Base-by-base conservation (phyloP, 768 basidiomycete genomes). In the Lentinula boryana region DNA sequence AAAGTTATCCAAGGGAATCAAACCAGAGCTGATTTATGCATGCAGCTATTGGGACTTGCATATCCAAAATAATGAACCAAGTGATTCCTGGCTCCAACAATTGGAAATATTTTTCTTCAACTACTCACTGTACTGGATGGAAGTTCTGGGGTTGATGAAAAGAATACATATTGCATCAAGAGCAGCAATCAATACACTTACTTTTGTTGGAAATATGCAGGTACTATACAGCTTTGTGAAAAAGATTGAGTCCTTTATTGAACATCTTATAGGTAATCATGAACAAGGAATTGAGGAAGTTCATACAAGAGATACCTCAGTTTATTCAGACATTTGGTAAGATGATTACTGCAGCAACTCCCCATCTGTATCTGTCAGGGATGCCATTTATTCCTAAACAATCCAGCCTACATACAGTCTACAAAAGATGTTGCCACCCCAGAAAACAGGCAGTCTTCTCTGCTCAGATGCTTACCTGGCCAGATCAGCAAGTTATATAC, bases 341-440 rank as follows among this genome's bases (percentile, higher is more conserved):
- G 43, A 38, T 57, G 36, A 64, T 66, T 54, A 55, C 49, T 35
- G 61, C 55, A 38, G 49, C 35, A 18, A 56, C 62, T 6, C 67
- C 67, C 0, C 69, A 70, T 58, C 35, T 70, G 21, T 69, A 69
- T 55, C 15, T 69, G n/a, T 69, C 68, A 15, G 69, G 62, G 8
- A 46, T 71, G 5, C 63, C 70, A 51, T 67, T 71, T 43, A 23
- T 61, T 15, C 69, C 68, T 18, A 46, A 27, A 21, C 18, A 23
- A 10, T 52, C 52, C 33, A 21, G 35, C 4, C 21, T 64, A 33
- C 75, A 67, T 43, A 9, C 48, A 40, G 36, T 38, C 2, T 38
- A 38, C 13, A 38, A 9, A 9, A 5, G 49, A 35, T 38, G 5
- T 9, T 12, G 16, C 15, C 16, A 27, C 35, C 55, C 60, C 10